Conservation (phyloP, 208 protist species). For the Kentomonas sorsogonicus region DNA sequence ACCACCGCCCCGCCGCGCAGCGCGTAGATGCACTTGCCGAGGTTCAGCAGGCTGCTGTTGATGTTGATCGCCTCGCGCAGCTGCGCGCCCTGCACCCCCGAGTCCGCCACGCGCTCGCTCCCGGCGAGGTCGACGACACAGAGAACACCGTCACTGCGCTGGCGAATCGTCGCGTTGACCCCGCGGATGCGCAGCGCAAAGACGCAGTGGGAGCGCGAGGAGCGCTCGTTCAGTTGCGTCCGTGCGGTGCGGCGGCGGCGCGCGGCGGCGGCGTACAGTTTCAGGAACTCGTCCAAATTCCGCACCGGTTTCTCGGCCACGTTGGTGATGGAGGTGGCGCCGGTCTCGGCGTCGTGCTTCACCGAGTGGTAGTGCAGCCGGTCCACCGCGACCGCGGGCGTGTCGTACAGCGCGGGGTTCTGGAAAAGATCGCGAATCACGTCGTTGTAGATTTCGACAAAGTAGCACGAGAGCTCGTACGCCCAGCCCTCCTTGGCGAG, state of each 20-base stretch:
- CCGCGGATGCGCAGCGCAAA: slow-evolving; percentile 78
- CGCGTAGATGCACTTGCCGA: slow-evolving; percentile 92
- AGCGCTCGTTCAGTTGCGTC: slow-evolving; percentile 86
- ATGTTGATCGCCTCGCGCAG: slow-evolving; percentile 92
- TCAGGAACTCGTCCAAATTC: slow-evolving; percentile 54
- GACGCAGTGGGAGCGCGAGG: slow-evolving; percentile 89
- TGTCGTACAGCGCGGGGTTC: slow-evolving; percentile 57
- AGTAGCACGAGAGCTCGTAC: slow-evolving; percentile 67
- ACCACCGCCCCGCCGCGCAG: slow-evolving; percentile 63
- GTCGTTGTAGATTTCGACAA: slow-evolving; percentile 93
- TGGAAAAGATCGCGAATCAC: slow-evolving; percentile 81
- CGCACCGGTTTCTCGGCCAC: slow-evolving; percentile 38
- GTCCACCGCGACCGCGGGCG: slow-evolving; percentile 11
- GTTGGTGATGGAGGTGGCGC: slow-evolving; percentile 53
- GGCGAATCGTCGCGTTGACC: slow-evolving; percentile 49
- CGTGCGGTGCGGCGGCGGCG: slow-evolving; percentile 67
- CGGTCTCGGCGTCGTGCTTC: slow-evolving; percentile 46
- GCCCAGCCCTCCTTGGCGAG: slow-evolving; percentile 71
- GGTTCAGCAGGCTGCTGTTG: slow-evolving; percentile 84
- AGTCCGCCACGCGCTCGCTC: slow-evolving; percentile 90
- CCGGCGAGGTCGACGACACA: slow-evolving; percentile 93
- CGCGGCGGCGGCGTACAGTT: slow-evolving; percentile 53
- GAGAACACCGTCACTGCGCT: slow-evolving; percentile 70
- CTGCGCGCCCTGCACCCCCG: slow-evolving; percentile 79
- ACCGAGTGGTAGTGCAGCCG: slow-evolving; percentile 57